Evolutionary conservation across 2,329 filamentous ascomycete genomes (phyloP).

Genomic region (Madurella mycetomatis): DNA sequence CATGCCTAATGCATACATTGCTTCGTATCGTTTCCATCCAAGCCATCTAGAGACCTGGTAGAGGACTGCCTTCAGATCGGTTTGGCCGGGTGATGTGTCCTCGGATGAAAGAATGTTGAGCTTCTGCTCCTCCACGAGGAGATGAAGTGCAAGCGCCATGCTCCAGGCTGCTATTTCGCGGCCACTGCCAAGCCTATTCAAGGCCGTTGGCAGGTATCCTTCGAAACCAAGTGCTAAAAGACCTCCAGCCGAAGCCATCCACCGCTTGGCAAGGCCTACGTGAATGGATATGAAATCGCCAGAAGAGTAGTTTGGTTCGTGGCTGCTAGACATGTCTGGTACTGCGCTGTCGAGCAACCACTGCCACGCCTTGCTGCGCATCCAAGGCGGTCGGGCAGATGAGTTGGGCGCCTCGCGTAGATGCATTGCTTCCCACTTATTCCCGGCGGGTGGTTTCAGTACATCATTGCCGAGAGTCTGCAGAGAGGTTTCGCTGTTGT

Average conservation of each 20-base stretch:
- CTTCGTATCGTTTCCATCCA: conserved; percentile 55
- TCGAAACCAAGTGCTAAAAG: conserved; percentile 46
- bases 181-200: conserved; percentile 48
- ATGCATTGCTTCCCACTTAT: conserved; percentile 45
- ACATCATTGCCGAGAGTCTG: conserved; percentile 2
- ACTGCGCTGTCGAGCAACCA: conserved; percentile 60
- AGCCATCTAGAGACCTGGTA: conserved; percentile 82
- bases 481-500: conserved; percentile 20
- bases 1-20: conserved; percentile 49
- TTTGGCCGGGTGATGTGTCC: conserved; percentile 39
- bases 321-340: conserved; percentile 31
- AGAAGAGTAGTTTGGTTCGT: conserved; percentile 3
- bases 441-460: conserved; percentile 13
- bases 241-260: conserved; percentile 57
- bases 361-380: conserved; percentile 62
- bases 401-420: conserved; percentile 45
- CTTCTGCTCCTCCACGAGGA: conserved; percentile 86
- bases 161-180: conserved; percentile 60
- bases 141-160: conserved; percentile 71
- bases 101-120: conserved; percentile 58
- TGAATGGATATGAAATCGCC: conserved; percentile 45
- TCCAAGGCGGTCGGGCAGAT: conserved; percentile 50
- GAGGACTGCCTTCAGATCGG: conserved; percentile 65
- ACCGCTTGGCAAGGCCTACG: conserved; percentile 59
- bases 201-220: conserved; percentile 63